phyloP scores from a whole-genome alignment of 2,329 filamentous ascomycete species.

The Didymosphaeria variabile region DNA sequence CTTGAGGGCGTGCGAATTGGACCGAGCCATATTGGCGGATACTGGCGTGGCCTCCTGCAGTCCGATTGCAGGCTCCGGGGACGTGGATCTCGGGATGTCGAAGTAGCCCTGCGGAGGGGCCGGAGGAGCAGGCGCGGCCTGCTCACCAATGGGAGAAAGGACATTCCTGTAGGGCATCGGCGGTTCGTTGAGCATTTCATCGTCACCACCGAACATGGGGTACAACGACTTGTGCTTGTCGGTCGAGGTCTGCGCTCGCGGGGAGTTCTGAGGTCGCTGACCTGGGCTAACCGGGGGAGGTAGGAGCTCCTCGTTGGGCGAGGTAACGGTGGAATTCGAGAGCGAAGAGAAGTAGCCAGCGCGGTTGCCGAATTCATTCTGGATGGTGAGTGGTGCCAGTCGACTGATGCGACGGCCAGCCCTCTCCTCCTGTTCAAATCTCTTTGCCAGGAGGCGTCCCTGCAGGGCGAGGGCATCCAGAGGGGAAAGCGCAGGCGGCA shows the following conservation, averaged over 20 bases:
- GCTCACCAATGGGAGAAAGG: slow-evolving; percentile 48
- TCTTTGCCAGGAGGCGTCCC: slow-evolving; percentile 84
- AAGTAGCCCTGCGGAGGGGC: slow-evolving; percentile 53
- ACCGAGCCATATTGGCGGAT: slow-evolving; percentile 46
- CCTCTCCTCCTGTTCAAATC: slow-evolving; percentile 78
- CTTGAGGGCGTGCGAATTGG: slow-evolving; percentile 45
- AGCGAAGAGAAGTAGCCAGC: slow-evolving; percentile 83
- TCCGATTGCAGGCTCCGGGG: slow-evolving; percentile 54
- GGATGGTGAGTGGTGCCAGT: slow-evolving; percentile 81
- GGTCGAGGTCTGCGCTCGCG: slow-evolving; percentile 33
- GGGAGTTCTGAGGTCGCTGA: slow-evolving; percentile 30
- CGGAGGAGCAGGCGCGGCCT: slow-evolving; percentile 28
- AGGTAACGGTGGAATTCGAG: slow-evolving; percentile 65
- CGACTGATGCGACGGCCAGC: slow-evolving; percentile 83
- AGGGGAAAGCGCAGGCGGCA: slow-evolving; percentile 89
- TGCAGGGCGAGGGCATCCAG: slow-evolving; percentile 95
- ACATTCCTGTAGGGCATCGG: slow-evolving; percentile 41
- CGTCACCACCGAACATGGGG: slow-evolving; percentile 45
- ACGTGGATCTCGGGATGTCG: slow-evolving; percentile 55
- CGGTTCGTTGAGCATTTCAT: slow-evolving; percentile 37
- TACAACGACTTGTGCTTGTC: slow-evolving; percentile 50
- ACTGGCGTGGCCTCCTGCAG: slow-evolving; percentile 56
- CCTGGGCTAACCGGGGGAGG: slow-evolving; percentile 35
- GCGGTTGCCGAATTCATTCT: slow-evolving; percentile 80
- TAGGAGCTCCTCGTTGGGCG: slow-evolving; percentile 58